Evolutionary conservation across 306 rosid genomes (phyloP), one percentile per base, ranked within the genome.

Genomic region (Quercus robur): DNA sequence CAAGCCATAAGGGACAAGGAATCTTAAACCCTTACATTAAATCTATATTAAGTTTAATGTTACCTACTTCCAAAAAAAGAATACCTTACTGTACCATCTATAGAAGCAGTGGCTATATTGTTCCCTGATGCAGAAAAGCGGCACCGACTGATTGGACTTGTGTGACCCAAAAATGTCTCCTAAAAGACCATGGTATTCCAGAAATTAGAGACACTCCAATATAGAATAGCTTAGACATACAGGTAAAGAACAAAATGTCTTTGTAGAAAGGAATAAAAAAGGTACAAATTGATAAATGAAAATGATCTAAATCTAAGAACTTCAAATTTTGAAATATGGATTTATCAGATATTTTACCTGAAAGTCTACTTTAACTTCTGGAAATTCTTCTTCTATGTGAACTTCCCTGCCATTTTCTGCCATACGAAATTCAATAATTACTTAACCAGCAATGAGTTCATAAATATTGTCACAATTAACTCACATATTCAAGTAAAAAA

Each of bases 151-250:
- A 92, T 94, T 73, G 94, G 91, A 90, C 94, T 93, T 21, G 95
- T 93, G 84, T 94, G 99, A 75, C 99, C 99, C 91, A 94, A 83
- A 85, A 94, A 94, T 76, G 97, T 90, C 91, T 94, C 99, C 99
- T 93, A 74, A 52, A 86, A 87, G 2, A 41, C 75, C 84, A 90
- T 5, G 41, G 69, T 75, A 49, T 81, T 78, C 59, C n/a, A 62
- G 83, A 71, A 71, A 78, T 91, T 82, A 87, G 4, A 70, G 56
- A 77, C 66, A 77, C 68, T 80, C 73, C 82, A 54, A 31, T 81
- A 57, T 46, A 77, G 85, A 23, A 56, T 67, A 77, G 72, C 56
- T 76, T 63, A 35, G 78, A 6, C 62, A 70, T 51, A 70, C 26
- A 41, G 3, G 38, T 64, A 77, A 78, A 25, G 30, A 61, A 78